Base-by-base conservation (phyloP, 2,329 filamentous ascomycete genomes). In the Pseudodiploospora longispora region DNA sequence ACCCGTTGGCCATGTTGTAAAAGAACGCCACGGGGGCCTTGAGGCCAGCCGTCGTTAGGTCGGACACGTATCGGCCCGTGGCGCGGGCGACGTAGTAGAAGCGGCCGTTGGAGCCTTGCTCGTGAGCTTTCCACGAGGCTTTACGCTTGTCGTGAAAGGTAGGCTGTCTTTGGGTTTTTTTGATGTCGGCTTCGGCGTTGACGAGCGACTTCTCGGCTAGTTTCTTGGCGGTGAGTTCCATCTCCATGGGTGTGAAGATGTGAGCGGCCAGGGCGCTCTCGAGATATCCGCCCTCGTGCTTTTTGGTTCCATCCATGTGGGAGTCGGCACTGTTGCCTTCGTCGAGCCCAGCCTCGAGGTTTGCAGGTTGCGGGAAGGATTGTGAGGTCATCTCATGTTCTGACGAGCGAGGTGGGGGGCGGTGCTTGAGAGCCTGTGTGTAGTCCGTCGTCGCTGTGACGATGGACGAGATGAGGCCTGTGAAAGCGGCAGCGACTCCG, bases 11-110 rank as follows among this genome's bases (percentile, higher is more conserved):
- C 32, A 87, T 63, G 29, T 80, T 81, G 42, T 87, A 64, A 7
- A 82, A 80, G 43, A 87, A 76, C 46, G 85, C 79, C 57, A 85
- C 76, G 0, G 84, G 84, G 0, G 80, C 75, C 48, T 78, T 80
- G 40, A 85, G 63, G 0, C 78, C 70, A 27, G 80, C 77, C 33
- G 74, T 75, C 6, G 81, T 71, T 12, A 86, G 75, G 9, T 76
- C 71, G n/a, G 70, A 68, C 8, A 78, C 68, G 3, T 78, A 76
- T 46, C 77, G 77, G 0, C 74, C 72, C 1, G 79, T 75, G 4
- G 59, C 55, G 5, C 60, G 57, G 0, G 54, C 52, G 3, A 61
- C 8, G 35, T 60, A 61, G 33, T 51, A 60, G 2, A 40, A 36
- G 27, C 46, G 43, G 29, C 60, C 59, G n/a, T 59, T 47, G 5